These are phyloP conservation scores for Cinnamomum micranthum DNA, from an alignment of 164 flowering plant species.

Conservation along the genomic window DNA sequence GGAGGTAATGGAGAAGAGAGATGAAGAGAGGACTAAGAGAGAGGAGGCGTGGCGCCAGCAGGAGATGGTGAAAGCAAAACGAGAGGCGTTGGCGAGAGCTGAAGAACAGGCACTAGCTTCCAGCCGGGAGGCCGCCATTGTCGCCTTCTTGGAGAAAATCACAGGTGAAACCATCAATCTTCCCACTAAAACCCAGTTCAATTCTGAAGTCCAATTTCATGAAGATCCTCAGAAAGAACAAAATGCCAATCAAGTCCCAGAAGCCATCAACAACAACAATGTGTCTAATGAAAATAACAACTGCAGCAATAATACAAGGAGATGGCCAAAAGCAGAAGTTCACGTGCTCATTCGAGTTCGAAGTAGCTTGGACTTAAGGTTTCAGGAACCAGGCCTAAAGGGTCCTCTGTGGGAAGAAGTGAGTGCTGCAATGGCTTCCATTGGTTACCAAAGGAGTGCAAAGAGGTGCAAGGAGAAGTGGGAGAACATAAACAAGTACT, in stretches of 20 bases:
- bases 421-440: constrained; percentile 14
- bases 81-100: constrained; percentile 11
- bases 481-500: constrained; percentile 25
- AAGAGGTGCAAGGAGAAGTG: constrained; percentile 26
- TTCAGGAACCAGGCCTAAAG: constrained; percentile 18
- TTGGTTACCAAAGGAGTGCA: constrained; percentile 18
- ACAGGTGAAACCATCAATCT: constrained; percentile 12
- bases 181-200: constrained; percentile 2
- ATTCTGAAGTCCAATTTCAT: neutral
- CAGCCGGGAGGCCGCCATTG: constrained; percentile 16
- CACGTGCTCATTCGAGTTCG: constrained; percentile 17
- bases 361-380: constrained; percentile 11
- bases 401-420: constrained; percentile 22
- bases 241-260: neutral
- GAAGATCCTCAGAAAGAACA: neutral
- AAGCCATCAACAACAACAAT: neutral
- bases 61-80: constrained; percentile 6
- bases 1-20: constrained; percentile 17
- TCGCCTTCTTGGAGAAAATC: constrained; percentile 18
- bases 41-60: constrained; percentile 19
- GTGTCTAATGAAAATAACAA: neutral
- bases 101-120: constrained; percentile 17
- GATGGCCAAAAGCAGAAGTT: constrained; percentile 21
- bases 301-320: neutral
- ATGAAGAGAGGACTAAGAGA: constrained; percentile 9